phyloP scores from a whole-genome alignment of 2,329 filamentous ascomycete species.

The Cladosporium oxysporum region DNA sequence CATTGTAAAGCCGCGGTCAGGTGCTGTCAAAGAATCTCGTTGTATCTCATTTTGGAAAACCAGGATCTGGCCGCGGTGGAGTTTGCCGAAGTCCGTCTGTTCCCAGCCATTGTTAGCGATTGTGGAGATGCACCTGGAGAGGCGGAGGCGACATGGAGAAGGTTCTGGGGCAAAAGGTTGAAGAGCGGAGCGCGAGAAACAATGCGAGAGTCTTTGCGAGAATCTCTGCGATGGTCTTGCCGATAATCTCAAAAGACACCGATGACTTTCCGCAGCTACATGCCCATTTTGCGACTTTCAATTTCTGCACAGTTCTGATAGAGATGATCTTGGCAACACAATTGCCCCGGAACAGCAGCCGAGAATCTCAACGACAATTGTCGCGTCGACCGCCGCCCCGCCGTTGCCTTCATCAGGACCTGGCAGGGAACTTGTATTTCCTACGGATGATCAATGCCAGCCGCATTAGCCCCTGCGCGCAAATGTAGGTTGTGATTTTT shows the following conservation, averaged over 20 bases:
- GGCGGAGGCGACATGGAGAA: conserved; percentile 13
- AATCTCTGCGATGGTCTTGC: background rate
- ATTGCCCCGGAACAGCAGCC: background rate
- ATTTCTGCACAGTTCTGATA: conserved; percentile 1
- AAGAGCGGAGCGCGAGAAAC: background rate
- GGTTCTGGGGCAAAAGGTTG: background rate
- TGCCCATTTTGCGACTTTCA: too few species aligned
- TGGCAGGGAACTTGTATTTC: background rate
- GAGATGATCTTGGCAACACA: background rate
- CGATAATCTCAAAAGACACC: conserved; percentile 5
- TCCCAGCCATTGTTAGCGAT: conserved; percentile 1
- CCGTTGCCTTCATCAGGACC: background rate
- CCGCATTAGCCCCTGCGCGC: background rate
- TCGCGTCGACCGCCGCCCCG: background rate
- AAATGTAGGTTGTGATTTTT: background rate
- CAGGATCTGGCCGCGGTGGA: conserved; percentile 5
- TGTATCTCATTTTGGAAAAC: background rate
- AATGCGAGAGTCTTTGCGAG: conserved; percentile 7
- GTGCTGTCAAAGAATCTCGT: background rate
- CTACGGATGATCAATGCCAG: background rate
- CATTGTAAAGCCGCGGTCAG: background rate
- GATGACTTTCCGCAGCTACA: too few species aligned
- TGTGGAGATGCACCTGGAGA: conserved; percentile 15
- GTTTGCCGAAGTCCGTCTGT: background rate
- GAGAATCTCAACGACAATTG: conserved; percentile 12